phyloP scores from a whole-genome alignment of 805 yeast species.

The Hanseniaspora nectarophila region DNA sequence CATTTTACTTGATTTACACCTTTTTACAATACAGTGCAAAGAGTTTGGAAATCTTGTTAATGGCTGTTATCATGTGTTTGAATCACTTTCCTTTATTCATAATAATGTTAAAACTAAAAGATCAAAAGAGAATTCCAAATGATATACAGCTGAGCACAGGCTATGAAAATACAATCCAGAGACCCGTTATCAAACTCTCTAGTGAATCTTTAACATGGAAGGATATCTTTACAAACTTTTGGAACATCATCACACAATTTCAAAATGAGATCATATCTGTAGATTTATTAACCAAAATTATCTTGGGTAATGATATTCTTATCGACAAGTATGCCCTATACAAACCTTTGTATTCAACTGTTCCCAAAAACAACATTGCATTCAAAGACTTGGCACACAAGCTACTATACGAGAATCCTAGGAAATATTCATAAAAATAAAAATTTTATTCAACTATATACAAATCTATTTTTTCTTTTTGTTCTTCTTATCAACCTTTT shows the following conservation, averaged over 20 bases:
- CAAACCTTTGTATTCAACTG: slow-evolving; percentile 39
- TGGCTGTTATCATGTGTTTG: slow-evolving; percentile 47
- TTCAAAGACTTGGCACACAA: slow-evolving; percentile 15
- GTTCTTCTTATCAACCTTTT: slow-evolving; percentile 31
- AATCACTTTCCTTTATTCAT: slow-evolving; percentile 86
- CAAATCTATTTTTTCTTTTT: slow-evolving; percentile 31
- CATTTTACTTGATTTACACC: slow-evolving; percentile 70
- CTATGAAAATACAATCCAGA: slow-evolving; percentile 1
- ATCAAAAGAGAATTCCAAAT: slow-evolving; percentile 56
- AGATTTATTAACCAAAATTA: slow-evolving; percentile 30
- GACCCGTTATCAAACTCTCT: slow-evolving; percentile 25
- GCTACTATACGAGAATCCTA: slow-evolving; percentile 17
- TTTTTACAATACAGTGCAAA: slow-evolving; percentile 43
- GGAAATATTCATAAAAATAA: slow-evolving; percentile 11
- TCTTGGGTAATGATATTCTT: slow-evolving; percentile 35
- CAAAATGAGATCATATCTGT: slow-evolving; percentile 33
- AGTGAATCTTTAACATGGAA: slow-evolving; percentile 37
- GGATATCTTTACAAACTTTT: slow-evolving; percentile 40
- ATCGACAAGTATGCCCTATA: slow-evolving; percentile 41
- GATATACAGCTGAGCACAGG: slow-evolving; percentile 34
- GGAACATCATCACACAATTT: slow-evolving; percentile 32
- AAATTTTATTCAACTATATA: slow-evolving; percentile 1
- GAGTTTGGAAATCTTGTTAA: slow-evolving; percentile 39
- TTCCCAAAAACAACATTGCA: slow-evolving; percentile 34
- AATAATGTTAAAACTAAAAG: slow-evolving; percentile 63